phyloP scores from a whole-genome alignment of 352 stramenopile species.

The Pythium grandisporangium region DNA sequence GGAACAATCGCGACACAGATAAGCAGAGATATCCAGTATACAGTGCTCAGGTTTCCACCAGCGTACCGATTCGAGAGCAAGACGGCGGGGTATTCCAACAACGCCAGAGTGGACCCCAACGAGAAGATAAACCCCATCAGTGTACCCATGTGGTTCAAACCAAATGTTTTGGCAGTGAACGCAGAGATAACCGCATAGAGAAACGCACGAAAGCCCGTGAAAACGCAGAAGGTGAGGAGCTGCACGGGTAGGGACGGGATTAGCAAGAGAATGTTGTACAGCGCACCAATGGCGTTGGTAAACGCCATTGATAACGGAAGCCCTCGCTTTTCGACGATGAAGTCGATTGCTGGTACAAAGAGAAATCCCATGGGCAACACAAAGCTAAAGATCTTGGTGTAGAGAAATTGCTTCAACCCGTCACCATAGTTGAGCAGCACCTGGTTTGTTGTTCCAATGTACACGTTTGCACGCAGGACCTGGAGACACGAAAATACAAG shows the following conservation, averaged over 20 bases:
- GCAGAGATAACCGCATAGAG: constrained; percentile 82
- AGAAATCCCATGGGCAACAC: constrained; percentile 76
- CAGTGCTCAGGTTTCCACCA: constrained; percentile 36
- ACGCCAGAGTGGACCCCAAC: constrained; percentile 55
- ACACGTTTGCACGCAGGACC: constrained; percentile 70
- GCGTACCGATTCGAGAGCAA: constrained; percentile 57
- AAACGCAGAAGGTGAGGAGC: constrained; percentile 65
- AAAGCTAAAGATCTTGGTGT: constrained; percentile 84
- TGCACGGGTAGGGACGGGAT: constrained; percentile 58
- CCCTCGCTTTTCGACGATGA: constrained; percentile 65
- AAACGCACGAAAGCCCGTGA: constrained; percentile 79
- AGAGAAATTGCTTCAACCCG: constrained; percentile 42
- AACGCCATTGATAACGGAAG: constrained; percentile 61
- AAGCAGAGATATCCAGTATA: constrained; percentile 42
- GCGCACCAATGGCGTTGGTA: constrained; percentile 56
- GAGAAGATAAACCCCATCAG: constrained; percentile 82
- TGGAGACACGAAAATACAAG: constrained; percentile 61
- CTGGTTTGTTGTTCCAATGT: constrained; percentile 84
- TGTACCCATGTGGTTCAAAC: constrained; percentile 74
- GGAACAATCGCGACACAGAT: constrained; percentile 50
- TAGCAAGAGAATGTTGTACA: constrained; percentile 69
- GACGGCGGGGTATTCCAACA: constrained; percentile 74
- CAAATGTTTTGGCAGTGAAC: constrained; percentile 84
- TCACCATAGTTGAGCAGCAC: constrained; percentile 79
- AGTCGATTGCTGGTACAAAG: constrained; percentile 79